Evolutionary conservation across 768 basidiomycete genomes (phyloP).

Genomic region (Scleroderma bovista): DNA sequence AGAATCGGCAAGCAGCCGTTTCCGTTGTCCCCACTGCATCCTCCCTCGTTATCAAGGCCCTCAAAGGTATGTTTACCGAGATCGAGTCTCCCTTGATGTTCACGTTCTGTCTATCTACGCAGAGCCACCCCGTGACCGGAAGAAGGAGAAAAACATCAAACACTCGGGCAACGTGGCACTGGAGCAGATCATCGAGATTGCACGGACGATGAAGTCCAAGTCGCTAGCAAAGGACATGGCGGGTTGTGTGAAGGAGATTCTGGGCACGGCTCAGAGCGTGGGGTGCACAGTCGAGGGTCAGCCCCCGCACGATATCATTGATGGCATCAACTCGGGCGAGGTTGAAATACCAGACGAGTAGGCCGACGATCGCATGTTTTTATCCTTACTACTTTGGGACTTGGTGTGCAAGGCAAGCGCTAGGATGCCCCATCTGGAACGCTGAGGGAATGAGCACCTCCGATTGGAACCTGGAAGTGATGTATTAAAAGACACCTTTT

Average conservation of each 20-base stretch:
- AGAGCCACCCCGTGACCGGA: conserved; percentile 99
- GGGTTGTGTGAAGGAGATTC: conserved; percentile 92
- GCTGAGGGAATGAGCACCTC: too few species aligned
- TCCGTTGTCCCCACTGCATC: conserved; percentile 96
- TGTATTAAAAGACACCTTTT: too few species aligned
- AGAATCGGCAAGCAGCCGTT: conserved; percentile 98
- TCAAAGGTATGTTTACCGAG: conserved; percentile 76
- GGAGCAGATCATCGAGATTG: conserved; percentile 92
- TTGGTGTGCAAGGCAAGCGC: too few species aligned
- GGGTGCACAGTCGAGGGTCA: conserved; percentile 95
- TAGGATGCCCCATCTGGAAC: too few species aligned
- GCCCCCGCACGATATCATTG: conserved; percentile 90
- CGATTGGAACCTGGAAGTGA: too few species aligned
- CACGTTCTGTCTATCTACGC: conserved; percentile 6
- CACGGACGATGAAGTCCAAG: conserved; percentile 92
- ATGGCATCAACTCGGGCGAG: conserved; percentile 78
- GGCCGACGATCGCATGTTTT: conserved; percentile 19
- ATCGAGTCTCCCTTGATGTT: not conserved
- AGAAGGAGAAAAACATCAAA: conserved; percentile 99
- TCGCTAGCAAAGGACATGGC: conserved; percentile 89
- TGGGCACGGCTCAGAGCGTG: conserved; percentile 94
- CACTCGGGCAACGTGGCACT: conserved; percentile 91
- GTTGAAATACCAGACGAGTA: conserved; percentile 86
- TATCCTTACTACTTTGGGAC: conserved; percentile 7
- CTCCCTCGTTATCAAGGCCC: conserved; percentile 94